phyloP scores from a whole-genome alignment of 768 basidiomycete species.

The Kwoniella dendrophila region DNA sequence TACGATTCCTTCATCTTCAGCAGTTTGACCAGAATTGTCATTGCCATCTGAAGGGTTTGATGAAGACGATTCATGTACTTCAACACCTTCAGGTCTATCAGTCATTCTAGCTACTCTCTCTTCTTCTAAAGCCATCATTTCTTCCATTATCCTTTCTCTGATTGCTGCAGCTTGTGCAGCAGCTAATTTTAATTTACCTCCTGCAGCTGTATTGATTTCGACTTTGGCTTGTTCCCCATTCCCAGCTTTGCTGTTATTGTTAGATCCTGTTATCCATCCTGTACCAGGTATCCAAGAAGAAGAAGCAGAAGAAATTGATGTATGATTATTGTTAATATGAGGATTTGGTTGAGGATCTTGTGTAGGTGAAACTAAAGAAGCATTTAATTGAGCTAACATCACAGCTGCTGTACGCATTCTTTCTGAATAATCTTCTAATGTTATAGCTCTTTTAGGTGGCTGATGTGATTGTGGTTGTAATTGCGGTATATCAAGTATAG shows the following conservation, averaged over 20 bases:
- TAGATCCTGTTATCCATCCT: constrained; percentile 1
- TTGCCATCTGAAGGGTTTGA: background rate
- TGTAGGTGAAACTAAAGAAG: constrained; percentile 57
- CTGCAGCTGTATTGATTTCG: constrained; percentile 44
- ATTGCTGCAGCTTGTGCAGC: constrained; percentile 83
- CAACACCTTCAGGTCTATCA: constrained; percentile 52
- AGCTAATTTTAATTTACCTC: constrained; percentile 70
- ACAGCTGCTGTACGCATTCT: constrained; percentile 98
- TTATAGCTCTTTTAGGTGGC: constrained; percentile 60
- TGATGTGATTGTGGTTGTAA: too few species aligned
- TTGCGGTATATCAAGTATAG: too few species aligned
- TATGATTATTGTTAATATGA: background rate
- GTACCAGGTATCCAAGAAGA: constrained; percentile 61
- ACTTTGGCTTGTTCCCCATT: background rate
- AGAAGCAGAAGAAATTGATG: constrained; percentile 58
- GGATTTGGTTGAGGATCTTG: constrained; percentile 27
- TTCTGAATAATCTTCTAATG: constrained; percentile 95
- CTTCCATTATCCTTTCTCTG: constrained; percentile 93
- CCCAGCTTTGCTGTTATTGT: background rate
- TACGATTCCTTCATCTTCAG: constrained; percentile 78
- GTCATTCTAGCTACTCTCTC: constrained; percentile 92
- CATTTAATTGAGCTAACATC: constrained; percentile 95
- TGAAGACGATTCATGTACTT: constrained; percentile 18
- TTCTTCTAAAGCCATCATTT: constrained; percentile 96
- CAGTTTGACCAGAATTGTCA: constrained; percentile 16